Conservation (phyloP, 2,329 filamentous ascomycete genomes). For the Trichoderma polysporum region DNA sequence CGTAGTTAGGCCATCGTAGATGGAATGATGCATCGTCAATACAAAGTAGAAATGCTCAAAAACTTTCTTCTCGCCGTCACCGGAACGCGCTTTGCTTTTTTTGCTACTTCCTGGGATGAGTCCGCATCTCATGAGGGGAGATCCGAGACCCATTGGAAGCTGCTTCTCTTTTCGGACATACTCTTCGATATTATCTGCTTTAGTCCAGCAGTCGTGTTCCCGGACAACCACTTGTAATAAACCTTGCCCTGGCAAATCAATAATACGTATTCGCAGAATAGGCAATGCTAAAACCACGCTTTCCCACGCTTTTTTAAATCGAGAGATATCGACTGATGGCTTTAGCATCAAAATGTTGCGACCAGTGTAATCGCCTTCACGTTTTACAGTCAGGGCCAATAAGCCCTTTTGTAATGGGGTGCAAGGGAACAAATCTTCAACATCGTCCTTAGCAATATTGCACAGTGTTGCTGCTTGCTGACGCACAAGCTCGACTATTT, state of each 20-base stretch:
- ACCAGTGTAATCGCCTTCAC: background rate
- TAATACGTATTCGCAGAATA: conserved; percentile 12
- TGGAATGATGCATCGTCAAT: conserved; percentile 17
- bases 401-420: conserved; percentile 8
- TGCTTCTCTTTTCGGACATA: background rate
- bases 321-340: background rate
- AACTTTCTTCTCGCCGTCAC: background rate
- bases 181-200: background rate
- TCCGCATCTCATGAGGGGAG: background rate
- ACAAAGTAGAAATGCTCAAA: background rate
- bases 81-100: background rate
- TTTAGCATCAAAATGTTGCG: background rate
- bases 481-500: background rate
- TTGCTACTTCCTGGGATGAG: background rate
- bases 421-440: conserved; percentile 15
- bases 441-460: background rate
- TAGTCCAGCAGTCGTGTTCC: background rate
- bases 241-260: background rate
- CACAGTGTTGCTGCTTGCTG: conserved; percentile 7
- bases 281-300: background rate
- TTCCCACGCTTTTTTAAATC: conserved; percentile 1
- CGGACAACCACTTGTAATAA: conserved; percentile 9
- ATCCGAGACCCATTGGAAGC: background rate
- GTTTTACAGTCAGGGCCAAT: background rate
- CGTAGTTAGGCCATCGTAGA: conserved; percentile 6